Percentiles rank a stretch among this genome's conserved stretches.
These are phyloP conservation scores for Sungouiella blattae DNA, from an alignment of 805 yeast species.

Conservation along the genomic window DNA sequence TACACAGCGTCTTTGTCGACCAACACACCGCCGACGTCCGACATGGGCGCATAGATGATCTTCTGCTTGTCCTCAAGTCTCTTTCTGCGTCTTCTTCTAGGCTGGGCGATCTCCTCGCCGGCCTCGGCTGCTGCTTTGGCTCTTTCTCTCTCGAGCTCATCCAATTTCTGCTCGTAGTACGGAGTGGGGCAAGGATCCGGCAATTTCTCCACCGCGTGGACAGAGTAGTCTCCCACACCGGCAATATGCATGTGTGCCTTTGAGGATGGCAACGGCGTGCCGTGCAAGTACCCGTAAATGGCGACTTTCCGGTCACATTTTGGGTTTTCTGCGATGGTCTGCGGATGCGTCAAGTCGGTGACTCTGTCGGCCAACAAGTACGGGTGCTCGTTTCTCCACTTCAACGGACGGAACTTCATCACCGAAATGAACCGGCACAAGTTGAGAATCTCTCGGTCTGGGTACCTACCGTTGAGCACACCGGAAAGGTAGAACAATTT, in stretches of 20 bases:
- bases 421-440: constrained; percentile 89
- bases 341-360: constrained; percentile 93
- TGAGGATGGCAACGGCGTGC: constrained; percentile 71
- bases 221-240: constrained; percentile 88
- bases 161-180: constrained; percentile 77
- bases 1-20: constrained; percentile 98
- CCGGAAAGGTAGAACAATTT: constrained; percentile 92
- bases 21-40: constrained; percentile 97
- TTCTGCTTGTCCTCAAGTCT: constrained; percentile 92
- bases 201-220: constrained; percentile 74
- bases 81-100: constrained; percentile 63
- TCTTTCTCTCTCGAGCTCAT: constrained; percentile 73
- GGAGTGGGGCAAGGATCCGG: constrained; percentile 99
- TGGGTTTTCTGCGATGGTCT: constrained; percentile 68
- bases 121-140: constrained; percentile 61
- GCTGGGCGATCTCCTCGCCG: constrained; percentile 52
- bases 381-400: constrained; percentile 99
- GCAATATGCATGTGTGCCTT: constrained; percentile 87
- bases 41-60: constrained; percentile 97
- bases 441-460: constrained; percentile 92
- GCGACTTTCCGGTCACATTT: constrained; percentile 89
- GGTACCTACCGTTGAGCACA: constrained; percentile 94
- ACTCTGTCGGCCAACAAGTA: constrained; percentile 87
- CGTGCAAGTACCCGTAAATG: constrained; percentile 90
- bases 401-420: constrained; percentile 98